A percentile compares a stretch with the other conserved stretches of the same genome.
These are phyloP conservation scores for Pseudocercospora vitis DNA, from an alignment of 2,329 filamentous ascomycete genomes.

Conservation along the genomic window DNA sequence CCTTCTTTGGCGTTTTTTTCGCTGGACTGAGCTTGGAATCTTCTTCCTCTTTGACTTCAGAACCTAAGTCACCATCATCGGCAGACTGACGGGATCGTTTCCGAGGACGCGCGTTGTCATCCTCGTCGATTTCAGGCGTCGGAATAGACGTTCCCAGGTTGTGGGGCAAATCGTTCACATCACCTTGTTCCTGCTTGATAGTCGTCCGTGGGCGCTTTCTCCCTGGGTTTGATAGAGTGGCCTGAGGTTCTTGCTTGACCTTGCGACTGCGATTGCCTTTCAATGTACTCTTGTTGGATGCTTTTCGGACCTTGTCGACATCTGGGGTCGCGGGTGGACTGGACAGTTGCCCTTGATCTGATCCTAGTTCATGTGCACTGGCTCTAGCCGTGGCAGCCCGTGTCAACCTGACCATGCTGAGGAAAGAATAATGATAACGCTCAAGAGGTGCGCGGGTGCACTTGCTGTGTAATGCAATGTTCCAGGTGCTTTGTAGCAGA, in stretches of 20 bases:
- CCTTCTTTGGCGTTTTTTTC: conserved; percentile 43
- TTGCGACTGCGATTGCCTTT: neutral
- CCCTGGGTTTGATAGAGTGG: conserved; percentile 23
- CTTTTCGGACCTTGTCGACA: conserved; percentile 33
- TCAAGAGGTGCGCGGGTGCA: too few relatives aligned
- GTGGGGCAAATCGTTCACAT: conserved; percentile 55
- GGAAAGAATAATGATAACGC: too few relatives aligned
- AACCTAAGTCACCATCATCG: conserved; percentile 15
- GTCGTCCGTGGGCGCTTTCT: conserved; percentile 42
- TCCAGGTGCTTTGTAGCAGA: too few relatives aligned
- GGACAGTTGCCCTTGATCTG: conserved; percentile 43
- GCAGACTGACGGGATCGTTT: conserved; percentile 30
- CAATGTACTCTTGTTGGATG: conserved; percentile 11
- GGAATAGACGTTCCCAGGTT: conserved; percentile 50
- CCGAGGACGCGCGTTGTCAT: conserved; percentile 28
- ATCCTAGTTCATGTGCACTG: neutral
- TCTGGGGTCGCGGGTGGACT: conserved; percentile 46
- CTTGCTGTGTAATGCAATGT: too few relatives aligned
- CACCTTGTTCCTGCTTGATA: conserved; percentile 40
- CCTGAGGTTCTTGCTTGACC: conserved; percentile 8
- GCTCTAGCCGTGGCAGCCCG: conserved; percentile 28
- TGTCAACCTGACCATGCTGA: conserved; percentile 32
- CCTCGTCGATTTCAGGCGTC: conserved; percentile 32
- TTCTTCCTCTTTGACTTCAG: conserved; percentile 13
- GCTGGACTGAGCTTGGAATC: conserved; percentile 25